Evolutionary conservation across 805 yeast genomes (phyloP), one percentile per base, ranked within the genome.

Genomic region (Lachancea mirantina): DNA sequence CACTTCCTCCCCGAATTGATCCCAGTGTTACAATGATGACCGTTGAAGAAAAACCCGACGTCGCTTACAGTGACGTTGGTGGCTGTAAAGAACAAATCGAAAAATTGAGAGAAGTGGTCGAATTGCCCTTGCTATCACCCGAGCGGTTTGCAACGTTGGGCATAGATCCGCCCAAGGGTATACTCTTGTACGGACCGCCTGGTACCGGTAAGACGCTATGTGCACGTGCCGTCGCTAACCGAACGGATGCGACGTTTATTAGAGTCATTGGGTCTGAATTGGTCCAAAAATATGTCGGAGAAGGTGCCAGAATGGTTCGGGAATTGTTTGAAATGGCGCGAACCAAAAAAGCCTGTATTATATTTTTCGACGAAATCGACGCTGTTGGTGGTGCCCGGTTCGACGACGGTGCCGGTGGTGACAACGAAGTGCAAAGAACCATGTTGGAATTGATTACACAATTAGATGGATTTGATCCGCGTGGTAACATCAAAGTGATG

Each of bases 381-480:
- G 98, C 99, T 23, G 85, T 92, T 59, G 99, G 99, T 46, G 98
- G 98, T 25, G 97, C 97, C n/a, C 79, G 99, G 61, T 92, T 92
- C 57, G 98, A 92, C 61, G 98, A 92, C 59, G 97, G 97, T 52
- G 97, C 97, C 8, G 97, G 96, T 49, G 97, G 97, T 55, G 98
- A 92, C 62, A 92, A 89, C 57, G 99, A 92, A 65, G 98, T 92
- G 34, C 98, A 92, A 65, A 76, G 98, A 68, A 92, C 98, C 27
- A 92, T 92, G 98, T 72, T 92, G 74, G 98, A 92, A 62, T 75
- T 92, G 50, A 92, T 92, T 55, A 87, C 97, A 26, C 99, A 92
- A 61, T 70, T 92, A 55, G 99, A 92, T 61, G 99, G 99, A 34
- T 92, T 92, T 60, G 98, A 92, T 52, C 95, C 98, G 40, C 80